Base-by-base conservation (phyloP, 1,284 basidiomycete species). In the Athelia psychrophila region DNA sequence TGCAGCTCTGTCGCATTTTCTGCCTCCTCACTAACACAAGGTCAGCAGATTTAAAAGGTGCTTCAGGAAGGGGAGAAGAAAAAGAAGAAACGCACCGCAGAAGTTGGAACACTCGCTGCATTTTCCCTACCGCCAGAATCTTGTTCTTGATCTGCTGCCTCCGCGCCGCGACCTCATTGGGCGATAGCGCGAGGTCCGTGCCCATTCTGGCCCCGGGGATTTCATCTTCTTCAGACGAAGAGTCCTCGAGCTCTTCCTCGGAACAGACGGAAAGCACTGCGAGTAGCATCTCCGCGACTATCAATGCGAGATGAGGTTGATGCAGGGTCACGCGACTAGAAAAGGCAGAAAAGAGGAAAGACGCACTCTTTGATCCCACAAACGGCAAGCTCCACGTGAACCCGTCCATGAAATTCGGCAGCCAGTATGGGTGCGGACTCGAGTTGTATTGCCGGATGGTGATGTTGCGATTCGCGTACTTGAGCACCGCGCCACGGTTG, bases 331-430 rank as follows among this genome's bases (percentile, higher is more conserved):
- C 13, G 5, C 5, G 6, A 30, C 13, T 13, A 13, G 27, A 30
- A 30, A 6, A 30, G 6, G 13, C 6, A 30, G 27, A 30, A 13
- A 5, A 6, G 27, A 30, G 13, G 20, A 16, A 19, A 30, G 5
- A 78, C 84, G 59, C 65, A 93, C 94, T 98, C 77, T 99, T 99
- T 54, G 94, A 86, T 42, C 96, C 96, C 2, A 99, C 97, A 66
- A 99, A 99, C 0, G 96, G 96, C 59, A 99, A 73, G 78, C 91
- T 94, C 97, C 97, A 99, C 1, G 96, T 98, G 69, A 99, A 99
- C 35, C 93, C 96, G 67, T 99, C 94, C 91, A 98, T 98, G 63
- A 98, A 98, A 74, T 98, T 99, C 2, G 96, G 96, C 38, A 99
- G 75, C 86, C 87, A 90, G 64, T 86, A 89, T 2, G 96, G 97